A percentile compares a stretch with the other conserved stretches of the same genome.
phyloP scores from a whole-genome alignment of 1,139 yeast species.

The Saccharomycopsis hybrid region DNA sequence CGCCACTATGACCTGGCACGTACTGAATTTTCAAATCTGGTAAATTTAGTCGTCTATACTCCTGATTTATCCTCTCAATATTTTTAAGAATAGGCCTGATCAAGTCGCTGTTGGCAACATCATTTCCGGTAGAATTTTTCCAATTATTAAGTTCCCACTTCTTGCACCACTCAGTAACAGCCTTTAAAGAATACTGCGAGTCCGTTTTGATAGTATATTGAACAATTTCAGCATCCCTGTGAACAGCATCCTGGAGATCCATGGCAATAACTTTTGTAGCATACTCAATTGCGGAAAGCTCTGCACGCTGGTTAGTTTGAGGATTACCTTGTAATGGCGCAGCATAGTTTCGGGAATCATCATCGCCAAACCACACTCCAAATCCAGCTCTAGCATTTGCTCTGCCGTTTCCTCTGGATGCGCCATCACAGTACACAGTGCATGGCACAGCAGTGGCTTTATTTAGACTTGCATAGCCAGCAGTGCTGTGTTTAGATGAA shows the following conservation, averaged over 20 bases:
- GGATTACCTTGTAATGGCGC: conserved; percentile 40
- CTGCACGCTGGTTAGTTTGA: conserved; percentile 81
- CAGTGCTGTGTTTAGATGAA: no score
- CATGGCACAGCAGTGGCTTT: no score
- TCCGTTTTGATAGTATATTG: conserved; percentile 43
- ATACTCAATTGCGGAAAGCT: conserved; percentile 55
- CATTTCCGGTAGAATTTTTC: conserved; percentile 37
- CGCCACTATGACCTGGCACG: conserved; percentile 70
- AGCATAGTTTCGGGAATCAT: conserved; percentile 48
- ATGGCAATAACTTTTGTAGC: conserved; percentile 42
- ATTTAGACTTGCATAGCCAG: no score
- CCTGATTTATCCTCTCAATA: conserved; percentile 29
- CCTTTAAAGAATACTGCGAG: conserved; percentile 47
- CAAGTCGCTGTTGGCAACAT: conserved; percentile 48
- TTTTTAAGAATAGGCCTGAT: conserved; percentile 32
- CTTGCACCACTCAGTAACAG: conserved; percentile 44
- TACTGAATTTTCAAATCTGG: conserved; percentile 41
- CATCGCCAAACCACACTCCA: conserved; percentile 64
- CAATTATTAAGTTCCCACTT: conserved; percentile 52
- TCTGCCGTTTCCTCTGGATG: conserved; percentile 50
- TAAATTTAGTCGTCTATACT: conserved; percentile 24
- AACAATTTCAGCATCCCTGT: conserved; percentile 90
- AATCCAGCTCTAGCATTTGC: conserved; percentile 49
- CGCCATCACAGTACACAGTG: conserved; percentile 69
- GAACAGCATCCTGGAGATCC: conserved; percentile 22